Percentiles rank a stretch among this genome's conserved stretches.
phyloP scores from a whole-genome alignment of 306 rosid genomes.

The Prunus dulcis region DNA sequence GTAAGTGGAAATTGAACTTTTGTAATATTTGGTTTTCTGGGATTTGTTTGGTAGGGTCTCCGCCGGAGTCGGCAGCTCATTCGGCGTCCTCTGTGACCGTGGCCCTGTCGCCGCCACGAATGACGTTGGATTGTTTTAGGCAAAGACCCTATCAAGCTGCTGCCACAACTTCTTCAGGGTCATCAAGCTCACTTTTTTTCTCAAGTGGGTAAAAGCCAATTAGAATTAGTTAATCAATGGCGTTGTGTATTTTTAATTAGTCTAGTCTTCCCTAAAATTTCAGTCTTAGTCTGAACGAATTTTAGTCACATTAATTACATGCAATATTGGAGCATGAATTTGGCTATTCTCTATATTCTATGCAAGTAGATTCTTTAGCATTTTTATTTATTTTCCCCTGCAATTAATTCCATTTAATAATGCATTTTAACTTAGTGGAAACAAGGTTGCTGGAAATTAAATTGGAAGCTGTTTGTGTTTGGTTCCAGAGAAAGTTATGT shows the following conservation, averaged over 20 bases:
- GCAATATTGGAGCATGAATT: slow-evolving; percentile 4
- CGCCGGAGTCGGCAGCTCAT: slow-evolving; percentile 64
- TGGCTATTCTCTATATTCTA: neutral
- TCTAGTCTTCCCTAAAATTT: slow-evolving; percentile 3
- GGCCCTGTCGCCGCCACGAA: slow-evolving; percentile 71
- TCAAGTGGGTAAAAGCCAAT: slow-evolving; percentile 49
- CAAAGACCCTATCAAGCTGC: slow-evolving; percentile 50
- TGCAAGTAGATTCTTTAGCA: neutral
- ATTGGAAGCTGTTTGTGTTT: slow-evolving; percentile 41
- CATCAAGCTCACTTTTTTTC: slow-evolving; percentile 70
- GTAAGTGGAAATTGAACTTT: too few species aligned
- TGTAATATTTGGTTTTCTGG: neutral
- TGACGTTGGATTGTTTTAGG: slow-evolving; percentile 61
- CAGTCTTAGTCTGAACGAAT: slow-evolving; percentile 9
- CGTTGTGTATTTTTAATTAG: slow-evolving; percentile 2
- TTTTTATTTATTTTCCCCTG: neutral
- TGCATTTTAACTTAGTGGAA: slow-evolving; percentile 13
- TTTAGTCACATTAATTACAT: neutral
- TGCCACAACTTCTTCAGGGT: slow-evolving; percentile 47
- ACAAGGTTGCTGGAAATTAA: slow-evolving; percentile 6
- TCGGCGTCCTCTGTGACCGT: slow-evolving; percentile 72
- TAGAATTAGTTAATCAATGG: slow-evolving; percentile 6
- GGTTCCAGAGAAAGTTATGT: slow-evolving; percentile 35
- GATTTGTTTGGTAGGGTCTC: slow-evolving; percentile 46
- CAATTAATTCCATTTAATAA: neutral